phyloP scores from a whole-genome alignment of 1,284 basidiomycete genomes.

The Ustilago loliicola region DNA sequence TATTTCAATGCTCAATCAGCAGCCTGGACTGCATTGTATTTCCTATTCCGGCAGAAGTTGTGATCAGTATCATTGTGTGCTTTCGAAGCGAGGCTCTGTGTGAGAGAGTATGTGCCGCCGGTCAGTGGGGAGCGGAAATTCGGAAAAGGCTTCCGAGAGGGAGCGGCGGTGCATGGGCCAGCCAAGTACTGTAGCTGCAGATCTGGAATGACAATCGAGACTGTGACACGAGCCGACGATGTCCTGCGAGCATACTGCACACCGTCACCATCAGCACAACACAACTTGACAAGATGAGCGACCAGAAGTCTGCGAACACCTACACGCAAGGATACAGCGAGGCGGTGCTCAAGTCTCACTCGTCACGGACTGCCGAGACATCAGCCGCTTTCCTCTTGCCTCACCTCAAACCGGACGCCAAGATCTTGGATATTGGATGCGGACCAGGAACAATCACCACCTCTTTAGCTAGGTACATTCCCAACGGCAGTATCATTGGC shows the following conservation, averaged over 20 bases:
- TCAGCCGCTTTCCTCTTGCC: constrained; percentile 41
- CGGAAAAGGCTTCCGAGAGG: neutral
- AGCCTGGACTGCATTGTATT: constrained; percentile 10
- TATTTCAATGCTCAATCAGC: constrained; percentile 1
- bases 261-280: neutral
- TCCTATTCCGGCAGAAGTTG: neutral
- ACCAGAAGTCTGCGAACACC: neutral
- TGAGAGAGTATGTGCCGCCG: neutral
- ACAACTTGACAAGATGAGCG: constrained; percentile 10
- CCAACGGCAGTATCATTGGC: constrained; percentile 32
- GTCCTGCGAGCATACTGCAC: neutral
- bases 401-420: constrained; percentile 22
- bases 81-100: neutral
- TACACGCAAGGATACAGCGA: constrained; percentile 48
- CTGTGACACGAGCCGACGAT: neutral
- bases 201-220: neutral
- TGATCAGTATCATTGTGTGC: neutral
- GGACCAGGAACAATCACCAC: constrained; percentile 48
- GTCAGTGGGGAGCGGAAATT: neutral
- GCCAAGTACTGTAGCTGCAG: neutral
- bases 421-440: constrained; percentile 42
- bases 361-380: constrained; percentile 38
- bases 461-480: constrained; percentile 28
- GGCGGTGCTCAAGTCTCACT: constrained; percentile 39
- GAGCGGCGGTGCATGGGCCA: neutral